Percentiles rank a stretch among this genome's conserved stretches.
Conservation (phyloP, 345 rosid genomes). For the Ceriops decandra region DNA sequence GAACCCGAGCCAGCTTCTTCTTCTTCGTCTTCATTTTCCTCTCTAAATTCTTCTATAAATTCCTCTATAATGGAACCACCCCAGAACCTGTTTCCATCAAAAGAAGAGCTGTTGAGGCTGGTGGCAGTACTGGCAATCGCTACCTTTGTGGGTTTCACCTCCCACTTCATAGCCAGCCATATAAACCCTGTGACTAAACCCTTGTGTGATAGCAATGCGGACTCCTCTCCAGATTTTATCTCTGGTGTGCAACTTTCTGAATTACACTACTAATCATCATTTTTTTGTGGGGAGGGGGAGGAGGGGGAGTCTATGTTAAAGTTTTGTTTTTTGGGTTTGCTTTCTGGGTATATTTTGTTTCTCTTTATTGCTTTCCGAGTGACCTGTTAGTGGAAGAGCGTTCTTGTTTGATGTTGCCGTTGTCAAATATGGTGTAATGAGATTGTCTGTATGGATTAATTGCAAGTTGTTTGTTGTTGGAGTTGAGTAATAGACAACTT, state of each 20-base stretch:
- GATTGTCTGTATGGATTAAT: too few relatives aligned
- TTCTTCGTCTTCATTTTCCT: slow-evolving; percentile 20
- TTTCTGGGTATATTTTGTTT: not conserved
- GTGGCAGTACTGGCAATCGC: slow-evolving; percentile 56
- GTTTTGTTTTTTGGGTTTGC: not conserved
- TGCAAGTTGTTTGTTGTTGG: too few relatives aligned
- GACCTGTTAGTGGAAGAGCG: too few relatives aligned
- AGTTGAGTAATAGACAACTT: too few relatives aligned
- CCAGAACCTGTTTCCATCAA: slow-evolving; percentile 58
- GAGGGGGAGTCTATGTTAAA: not conserved
- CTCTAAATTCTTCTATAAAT: slow-evolving; percentile 20
- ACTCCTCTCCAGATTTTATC: slow-evolving; percentile 33
- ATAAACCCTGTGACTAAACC: slow-evolving; percentile 41
- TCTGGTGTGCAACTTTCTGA: slow-evolving; percentile 34
- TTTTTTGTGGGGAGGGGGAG: not conserved
- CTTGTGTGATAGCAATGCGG: slow-evolving; percentile 53
- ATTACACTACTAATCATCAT: not conserved
- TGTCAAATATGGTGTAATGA: too few relatives aligned
- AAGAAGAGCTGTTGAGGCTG: slow-evolving; percentile 49
- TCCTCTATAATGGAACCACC: slow-evolving; percentile 58
- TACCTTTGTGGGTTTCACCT: slow-evolving; percentile 55
- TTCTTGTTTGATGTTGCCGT: too few relatives aligned
- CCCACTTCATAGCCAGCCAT: slow-evolving; percentile 42
- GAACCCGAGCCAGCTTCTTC: too few relatives aligned
- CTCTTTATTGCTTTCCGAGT: too few relatives aligned